Conservation (phyloP, 768 basidiomycete genomes). For the Podaxis sp. region DNA sequence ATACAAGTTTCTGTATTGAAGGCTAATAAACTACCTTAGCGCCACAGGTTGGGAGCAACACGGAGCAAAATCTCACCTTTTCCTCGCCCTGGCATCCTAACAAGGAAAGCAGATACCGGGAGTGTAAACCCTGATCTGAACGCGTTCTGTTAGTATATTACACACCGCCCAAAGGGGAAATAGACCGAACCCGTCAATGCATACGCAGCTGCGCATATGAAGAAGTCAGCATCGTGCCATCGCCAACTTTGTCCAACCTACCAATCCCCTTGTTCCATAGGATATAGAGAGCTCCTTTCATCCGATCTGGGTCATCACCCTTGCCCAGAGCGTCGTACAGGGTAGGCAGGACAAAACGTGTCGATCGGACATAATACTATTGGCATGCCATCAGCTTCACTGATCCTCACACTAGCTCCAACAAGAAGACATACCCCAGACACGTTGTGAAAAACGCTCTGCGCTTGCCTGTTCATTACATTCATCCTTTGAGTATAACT, state of each 20-base stretch:
- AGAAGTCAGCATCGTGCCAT: conserved; percentile 10
- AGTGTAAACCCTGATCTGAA: conserved; percentile 57
- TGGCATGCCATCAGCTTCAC: conserved; percentile 10
- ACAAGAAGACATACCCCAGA: conserved; percentile 51
- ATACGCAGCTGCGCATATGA: conserved; percentile 50
- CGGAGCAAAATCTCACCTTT: conserved; percentile 51
- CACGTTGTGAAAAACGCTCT: conserved; percentile 61
- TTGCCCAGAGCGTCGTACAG: conserved; percentile 63
- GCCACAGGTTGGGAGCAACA: not conserved
- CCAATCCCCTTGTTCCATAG: conserved; percentile 72
- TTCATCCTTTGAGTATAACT: not conserved
- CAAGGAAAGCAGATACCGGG: conserved; percentile 58
- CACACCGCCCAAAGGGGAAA: not conserved
- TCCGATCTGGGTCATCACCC: conserved; percentile 86
- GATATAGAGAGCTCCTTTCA: conserved; percentile 92
- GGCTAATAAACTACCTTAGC: conserved; percentile 43
- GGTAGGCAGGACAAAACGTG: conserved; percentile 59
- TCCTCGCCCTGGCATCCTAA: conserved; percentile 83
- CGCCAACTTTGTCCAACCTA: conserved; percentile 28
- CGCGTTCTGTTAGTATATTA: conserved; percentile 5
- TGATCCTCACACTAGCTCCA: conserved; percentile 13
- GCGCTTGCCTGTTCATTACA: conserved; percentile 54
- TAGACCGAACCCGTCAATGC: conserved; percentile 58
- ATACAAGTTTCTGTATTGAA: conserved; percentile 73
- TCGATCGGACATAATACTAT: conserved; percentile 73